Conservation (phyloP, 2,329 filamentous ascomycete genomes). For the Capronia epimyces region DNA sequence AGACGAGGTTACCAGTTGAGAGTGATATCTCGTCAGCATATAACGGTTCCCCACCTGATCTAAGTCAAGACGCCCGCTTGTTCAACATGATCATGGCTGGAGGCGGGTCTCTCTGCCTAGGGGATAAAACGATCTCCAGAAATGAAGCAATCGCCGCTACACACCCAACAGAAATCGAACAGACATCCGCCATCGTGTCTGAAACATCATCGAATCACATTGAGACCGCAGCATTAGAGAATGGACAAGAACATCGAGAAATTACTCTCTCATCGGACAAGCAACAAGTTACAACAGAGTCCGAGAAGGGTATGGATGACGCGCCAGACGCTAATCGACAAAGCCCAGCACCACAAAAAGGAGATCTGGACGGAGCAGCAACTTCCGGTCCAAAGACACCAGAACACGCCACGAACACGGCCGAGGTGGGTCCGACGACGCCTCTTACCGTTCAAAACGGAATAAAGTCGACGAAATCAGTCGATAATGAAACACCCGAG, state of each 20-base stretch:
- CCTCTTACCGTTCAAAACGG: neutral
- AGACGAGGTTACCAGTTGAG: conserved; percentile 3
- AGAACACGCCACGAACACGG: neutral
- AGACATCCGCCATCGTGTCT: neutral
- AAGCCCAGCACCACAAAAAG: neutral
- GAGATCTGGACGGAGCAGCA: neutral
- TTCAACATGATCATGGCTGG: conserved; percentile 16
- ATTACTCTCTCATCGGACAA: no score
- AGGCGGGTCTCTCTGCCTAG: conserved; percentile 12
- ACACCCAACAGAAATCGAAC: neutral
- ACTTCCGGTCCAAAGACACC: neutral
- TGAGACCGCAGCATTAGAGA: neutral
- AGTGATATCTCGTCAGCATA: conserved; percentile 16
- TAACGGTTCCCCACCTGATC: conserved; percentile 8
- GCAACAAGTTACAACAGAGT: neutral
- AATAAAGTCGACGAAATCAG: neutral
- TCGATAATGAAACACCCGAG: conserved; percentile 11
- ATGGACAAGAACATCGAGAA: neutral
- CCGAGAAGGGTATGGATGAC: neutral
- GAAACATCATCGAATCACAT: neutral
- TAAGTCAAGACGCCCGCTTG: conserved; percentile 3
- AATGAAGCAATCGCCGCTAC: neutral
- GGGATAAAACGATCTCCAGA: neutral
- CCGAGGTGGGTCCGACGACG: neutral
- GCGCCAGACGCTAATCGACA: neutral